phyloP scores from a whole-genome alignment of 2,329 filamentous ascomycete species.

The Neocucurbitaria cava region DNA sequence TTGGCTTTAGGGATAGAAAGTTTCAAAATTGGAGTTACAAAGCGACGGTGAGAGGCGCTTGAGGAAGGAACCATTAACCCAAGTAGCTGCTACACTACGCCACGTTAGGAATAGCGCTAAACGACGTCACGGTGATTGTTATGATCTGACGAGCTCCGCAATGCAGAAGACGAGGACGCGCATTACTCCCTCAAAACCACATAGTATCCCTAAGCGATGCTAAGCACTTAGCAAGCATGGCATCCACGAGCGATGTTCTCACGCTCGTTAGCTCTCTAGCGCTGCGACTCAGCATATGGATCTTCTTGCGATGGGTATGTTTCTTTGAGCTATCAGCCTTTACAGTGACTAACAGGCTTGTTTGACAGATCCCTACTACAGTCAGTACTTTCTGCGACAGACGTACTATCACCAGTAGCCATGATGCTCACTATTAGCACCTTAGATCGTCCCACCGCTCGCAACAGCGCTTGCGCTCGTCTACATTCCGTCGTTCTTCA shows the following conservation, averaged over 20 bases:
- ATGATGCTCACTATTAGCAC: conserved; percentile 12
- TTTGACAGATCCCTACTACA: conserved; percentile 40
- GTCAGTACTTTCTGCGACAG: conserved; percentile 1
- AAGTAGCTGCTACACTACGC: no score
- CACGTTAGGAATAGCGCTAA: neutral
- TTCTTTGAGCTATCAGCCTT: neutral
- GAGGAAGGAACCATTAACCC: no score
- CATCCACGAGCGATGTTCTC: conserved; percentile 43
- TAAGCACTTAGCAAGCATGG: conserved; percentile 35
- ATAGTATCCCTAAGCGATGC: conserved; percentile 14
- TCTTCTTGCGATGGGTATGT: conserved; percentile 69
- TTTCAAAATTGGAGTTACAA: no score
- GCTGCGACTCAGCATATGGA: conserved; percentile 59
- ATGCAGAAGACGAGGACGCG: neutral
- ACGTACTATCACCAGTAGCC: neutral
- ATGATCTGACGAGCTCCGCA: neutral
- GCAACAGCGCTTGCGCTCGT: conserved; percentile 69
- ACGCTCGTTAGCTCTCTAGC: conserved; percentile 56
- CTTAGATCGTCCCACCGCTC: conserved; percentile 51
- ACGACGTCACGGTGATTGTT: neutral
- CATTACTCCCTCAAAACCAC: neutral
- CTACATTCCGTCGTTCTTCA: conserved; percentile 70
- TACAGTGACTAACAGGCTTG: conserved; percentile 12
- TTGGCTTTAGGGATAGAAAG: no score
- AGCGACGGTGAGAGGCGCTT: neutral